Base-by-base conservation (phyloP, 2,329 filamentous ascomycete species). In the Thielaviopsis populi region DNA sequence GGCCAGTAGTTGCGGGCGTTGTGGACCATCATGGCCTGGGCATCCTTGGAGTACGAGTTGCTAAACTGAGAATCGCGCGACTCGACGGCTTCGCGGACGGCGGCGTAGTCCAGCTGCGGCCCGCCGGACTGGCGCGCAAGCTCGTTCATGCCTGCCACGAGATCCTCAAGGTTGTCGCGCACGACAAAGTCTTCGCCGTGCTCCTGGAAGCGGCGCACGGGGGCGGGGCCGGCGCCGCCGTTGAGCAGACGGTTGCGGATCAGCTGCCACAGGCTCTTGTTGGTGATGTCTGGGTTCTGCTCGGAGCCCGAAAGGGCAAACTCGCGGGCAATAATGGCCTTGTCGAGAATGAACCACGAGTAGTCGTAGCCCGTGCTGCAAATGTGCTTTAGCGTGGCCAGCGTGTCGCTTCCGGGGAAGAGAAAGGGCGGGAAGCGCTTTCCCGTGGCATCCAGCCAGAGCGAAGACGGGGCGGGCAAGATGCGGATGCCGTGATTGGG, bases 281-380 rank as follows among this genome's bases (percentile, higher is more conserved):
- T 72, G 1, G 81, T 83, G 37, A 85, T 67, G 68, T 85, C 82
- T 0, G 81, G 80, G 72, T 85, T 85, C 73, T 85, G 82, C 72
- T 85, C 82, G 0, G 81, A 83, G 8, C 82, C 82, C 0, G 82
- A 85, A 0, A 85, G 77, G 13, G 79, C 81, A 65, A 85, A 84
- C 70, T 85, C 82, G 22, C 78, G 76, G n/a, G 80, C 79, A 58
- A 84, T 79, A 68, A 85, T 84, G 69, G 72, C 73, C 66, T 80
- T 79, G 70, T 82, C 76, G 1, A 83, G 75, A 63, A 85, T 76
- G 72, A 85, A 85, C 82, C 83, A 85, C 1, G 78, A 79, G 73
- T 85, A 85, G 70, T 84, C 81, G 72, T 83, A 79, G 0, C 83
- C 82, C 0, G 83, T 84, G 67, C 71, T 72, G 74, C 81, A 83